Evolutionary conservation across 2,329 filamentous ascomycete species (phyloP).

Genomic region (Scleromitrula shiraiana): DNA sequence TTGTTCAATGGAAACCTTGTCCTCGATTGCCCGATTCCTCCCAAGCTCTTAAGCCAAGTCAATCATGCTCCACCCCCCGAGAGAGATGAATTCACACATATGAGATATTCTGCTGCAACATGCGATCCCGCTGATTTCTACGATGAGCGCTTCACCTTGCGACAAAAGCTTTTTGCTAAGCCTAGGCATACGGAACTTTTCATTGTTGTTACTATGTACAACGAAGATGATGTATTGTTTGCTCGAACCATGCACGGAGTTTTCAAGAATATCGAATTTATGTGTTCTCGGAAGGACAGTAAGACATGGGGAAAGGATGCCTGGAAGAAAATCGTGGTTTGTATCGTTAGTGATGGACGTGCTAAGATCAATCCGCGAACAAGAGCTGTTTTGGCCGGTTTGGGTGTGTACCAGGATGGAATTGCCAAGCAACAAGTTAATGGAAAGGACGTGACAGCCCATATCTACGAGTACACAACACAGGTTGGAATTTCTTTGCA

Average conservation of each 20-base stretch:
- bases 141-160: conserved; percentile 78
- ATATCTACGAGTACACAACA: conserved; percentile 98
- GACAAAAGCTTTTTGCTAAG: conserved; percentile 80
- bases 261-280: conserved; percentile 96
- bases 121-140: conserved; percentile 95
- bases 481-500: conserved; percentile 99
- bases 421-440: conserved; percentile 99
- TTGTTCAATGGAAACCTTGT: conserved; percentile 95
- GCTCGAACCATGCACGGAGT: conserved; percentile 97
- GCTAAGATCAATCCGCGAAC: conserved; percentile 90
- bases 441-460: conserved; percentile 86
- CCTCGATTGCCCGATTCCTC: conserved; percentile 91
- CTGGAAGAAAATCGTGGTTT: conserved; percentile 99
- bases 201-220: conserved; percentile 98
- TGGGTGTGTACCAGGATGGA: conserved; percentile 96
- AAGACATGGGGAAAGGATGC: conserved; percentile 94
- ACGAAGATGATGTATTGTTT: conserved; percentile 94
- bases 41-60: conserved; percentile 61
- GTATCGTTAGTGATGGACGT: conserved; percentile 89
- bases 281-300: conserved; percentile 86
- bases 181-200: conserved; percentile 88
- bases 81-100: conserved; percentile 94
- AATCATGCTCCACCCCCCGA: conserved; percentile 47
- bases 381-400: conserved; percentile 85
- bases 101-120: conserved; percentile 98